Evolutionary conservation across 2,329 filamentous ascomycete species (phyloP).

Genomic region (Eutypa lata): DNA sequence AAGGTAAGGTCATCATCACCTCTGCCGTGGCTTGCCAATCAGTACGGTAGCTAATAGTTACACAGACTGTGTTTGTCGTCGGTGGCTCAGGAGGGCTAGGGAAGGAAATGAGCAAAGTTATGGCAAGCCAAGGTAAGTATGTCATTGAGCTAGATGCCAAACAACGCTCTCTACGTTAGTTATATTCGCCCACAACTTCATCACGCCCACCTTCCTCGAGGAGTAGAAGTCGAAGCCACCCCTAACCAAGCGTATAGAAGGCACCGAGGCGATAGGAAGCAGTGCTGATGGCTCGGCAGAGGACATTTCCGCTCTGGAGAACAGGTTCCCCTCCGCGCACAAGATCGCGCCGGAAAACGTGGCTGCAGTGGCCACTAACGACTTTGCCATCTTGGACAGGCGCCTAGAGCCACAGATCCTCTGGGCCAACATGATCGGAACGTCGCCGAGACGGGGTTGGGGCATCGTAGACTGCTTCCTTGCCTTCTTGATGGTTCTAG

Average conservation of each 20-base stretch:
- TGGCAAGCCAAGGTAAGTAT: conserved; percentile 2
- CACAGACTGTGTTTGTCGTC: conserved; percentile 1
- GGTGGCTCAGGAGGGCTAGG: not conserved
- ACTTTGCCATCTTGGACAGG: not conserved
- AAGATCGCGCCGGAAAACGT: not conserved
- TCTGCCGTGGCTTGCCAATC: too few relatives aligned
- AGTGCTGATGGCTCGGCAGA: not conserved
- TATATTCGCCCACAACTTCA: not conserved
- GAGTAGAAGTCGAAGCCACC: not conserved
- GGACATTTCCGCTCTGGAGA: not conserved
- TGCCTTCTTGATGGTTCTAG: not conserved
- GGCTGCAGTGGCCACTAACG: not conserved
- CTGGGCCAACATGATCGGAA: not conserved
- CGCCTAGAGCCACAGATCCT: not conserved
- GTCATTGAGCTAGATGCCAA: not conserved
- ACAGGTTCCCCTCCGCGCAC: not conserved
- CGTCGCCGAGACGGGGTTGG: not conserved
- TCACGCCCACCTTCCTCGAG: not conserved
- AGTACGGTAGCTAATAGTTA: too few relatives aligned
- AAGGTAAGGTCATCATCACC: too few relatives aligned
- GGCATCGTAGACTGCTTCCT: not conserved
- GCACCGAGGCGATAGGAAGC: not conserved
- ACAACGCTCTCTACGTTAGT: too few relatives aligned
- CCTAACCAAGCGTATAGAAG: not conserved
- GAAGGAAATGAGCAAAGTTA: conserved; percentile 1